A percentile compares a stretch with the other conserved stretches of the same genome.
Evolutionary conservation across 1,284 basidiomycete genomes (phyloP).

Genomic region (Apiotrichum montevideense): DNA sequence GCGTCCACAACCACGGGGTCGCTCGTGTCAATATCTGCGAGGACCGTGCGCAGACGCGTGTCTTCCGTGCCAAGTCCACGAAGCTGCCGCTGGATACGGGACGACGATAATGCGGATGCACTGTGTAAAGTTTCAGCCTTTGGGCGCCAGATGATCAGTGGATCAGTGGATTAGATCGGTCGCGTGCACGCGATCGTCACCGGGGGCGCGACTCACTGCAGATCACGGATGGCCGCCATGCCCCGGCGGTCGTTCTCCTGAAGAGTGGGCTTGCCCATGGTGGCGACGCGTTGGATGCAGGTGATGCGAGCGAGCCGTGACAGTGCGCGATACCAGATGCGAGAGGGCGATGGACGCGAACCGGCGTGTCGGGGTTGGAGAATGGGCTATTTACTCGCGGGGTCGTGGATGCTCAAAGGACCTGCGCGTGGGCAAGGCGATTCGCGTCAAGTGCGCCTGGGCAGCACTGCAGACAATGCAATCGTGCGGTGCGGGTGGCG

Average conservation of each 20-base stretch:
- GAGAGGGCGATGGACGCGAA: background rate
- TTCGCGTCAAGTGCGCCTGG: too few relatives aligned
- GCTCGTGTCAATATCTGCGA: slow-evolving; percentile 2
- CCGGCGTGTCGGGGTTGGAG: too few relatives aligned
- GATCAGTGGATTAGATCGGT: background rate
- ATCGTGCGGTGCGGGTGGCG: too few relatives aligned
- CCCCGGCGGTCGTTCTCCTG: slow-evolving; percentile 4
- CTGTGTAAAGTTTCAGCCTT: background rate
- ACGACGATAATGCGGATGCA: background rate
- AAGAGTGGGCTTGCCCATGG: slow-evolving; percentile 11
- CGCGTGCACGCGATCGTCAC: too few relatives aligned
- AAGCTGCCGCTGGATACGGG: background rate
- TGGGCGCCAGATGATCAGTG: too few relatives aligned
- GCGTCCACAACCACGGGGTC: slow-evolving; percentile 7
- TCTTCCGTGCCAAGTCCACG: slow-evolving; percentile 1
- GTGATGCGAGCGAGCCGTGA: background rate
- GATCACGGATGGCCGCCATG: slow-evolving; percentile 5
- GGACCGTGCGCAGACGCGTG: slow-evolving; percentile 7
- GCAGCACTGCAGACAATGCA: too few relatives aligned
- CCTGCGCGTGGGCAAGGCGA: too few relatives aligned
- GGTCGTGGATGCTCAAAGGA: too few relatives aligned
- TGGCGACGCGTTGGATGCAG: background rate
- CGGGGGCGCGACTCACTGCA: slow-evolving; percentile 8
- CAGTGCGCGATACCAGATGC: background rate
- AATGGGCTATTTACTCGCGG: too few relatives aligned